Conservation (phyloP, 495 filamentous ascomycete species). For the Penicillium coprophilum region DNA sequence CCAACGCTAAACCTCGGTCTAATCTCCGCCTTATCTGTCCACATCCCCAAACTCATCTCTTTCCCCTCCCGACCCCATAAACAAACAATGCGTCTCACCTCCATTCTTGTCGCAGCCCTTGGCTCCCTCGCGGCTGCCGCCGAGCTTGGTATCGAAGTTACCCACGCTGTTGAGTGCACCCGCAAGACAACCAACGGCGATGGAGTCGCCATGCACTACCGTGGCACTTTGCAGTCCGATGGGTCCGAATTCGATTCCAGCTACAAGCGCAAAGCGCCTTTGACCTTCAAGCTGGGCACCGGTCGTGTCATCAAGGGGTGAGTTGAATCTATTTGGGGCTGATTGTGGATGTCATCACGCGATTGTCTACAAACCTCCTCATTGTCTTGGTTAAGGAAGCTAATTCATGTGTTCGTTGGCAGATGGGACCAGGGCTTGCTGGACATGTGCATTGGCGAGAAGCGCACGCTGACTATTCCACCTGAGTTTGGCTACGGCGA, state of each 20-base stretch:
- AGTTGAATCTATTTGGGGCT: slow-evolving; percentile 15
- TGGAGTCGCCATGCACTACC: slow-evolving; percentile 81
- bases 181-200: slow-evolving; percentile 78
- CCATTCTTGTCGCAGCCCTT: slow-evolving; percentile 55
- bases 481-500: slow-evolving; percentile 82
- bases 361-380: background rate
- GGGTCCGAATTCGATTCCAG: slow-evolving; percentile 57
- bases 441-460: slow-evolving; percentile 97
- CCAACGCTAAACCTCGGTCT: slow-evolving; percentile 8
- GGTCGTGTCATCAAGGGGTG: slow-evolving; percentile 87
- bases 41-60: slow-evolving; percentile 4
- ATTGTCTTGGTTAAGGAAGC: background rate
- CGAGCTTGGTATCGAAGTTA: slow-evolving; percentile 71
- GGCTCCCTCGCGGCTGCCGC: slow-evolving; percentile 48
- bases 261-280: slow-evolving; percentile 72
- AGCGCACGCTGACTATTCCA: slow-evolving; percentile 88
- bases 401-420: slow-evolving; percentile 9
- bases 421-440: slow-evolving; percentile 88
- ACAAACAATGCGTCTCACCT: slow-evolving; percentile 35
- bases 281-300: slow-evolving; percentile 73
- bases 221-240: slow-evolving; percentile 63
- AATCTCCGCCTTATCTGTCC: slow-evolving; percentile 11
- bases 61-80: background rate
- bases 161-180: slow-evolving; percentile 65
- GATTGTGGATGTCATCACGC: background rate